These are phyloP conservation scores for Phialophora tarda DNA, from an alignment of 2,329 filamentous ascomycete genomes.

Conservation along the genomic window DNA sequence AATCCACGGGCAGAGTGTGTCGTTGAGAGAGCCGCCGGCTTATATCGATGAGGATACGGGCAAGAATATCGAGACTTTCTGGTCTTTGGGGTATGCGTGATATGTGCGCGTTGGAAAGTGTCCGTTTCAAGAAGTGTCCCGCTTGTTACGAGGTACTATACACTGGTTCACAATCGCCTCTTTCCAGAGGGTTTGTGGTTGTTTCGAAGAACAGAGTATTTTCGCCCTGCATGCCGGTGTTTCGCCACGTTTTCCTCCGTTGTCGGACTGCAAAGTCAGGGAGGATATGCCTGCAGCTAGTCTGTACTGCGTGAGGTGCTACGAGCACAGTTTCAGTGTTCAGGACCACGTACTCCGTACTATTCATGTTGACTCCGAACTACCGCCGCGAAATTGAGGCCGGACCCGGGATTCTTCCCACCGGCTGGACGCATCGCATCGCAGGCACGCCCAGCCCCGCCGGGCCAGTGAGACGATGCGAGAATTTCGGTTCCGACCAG, in stretches of 20 bases:
- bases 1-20: conserved; percentile 58
- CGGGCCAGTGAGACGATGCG: background rate
- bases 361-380: background rate
- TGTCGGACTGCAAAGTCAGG: background rate
- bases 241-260: background rate
- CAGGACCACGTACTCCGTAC: too few species aligned
- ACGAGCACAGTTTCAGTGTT: too few species aligned
- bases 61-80: conserved; percentile 57
- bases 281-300: background rate
- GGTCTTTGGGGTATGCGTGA: conserved; percentile 56
- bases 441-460: background rate
- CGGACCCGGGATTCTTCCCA: conserved; percentile 1
- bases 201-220: too few species aligned
- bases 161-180: background rate
- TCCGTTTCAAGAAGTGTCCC: background rate
- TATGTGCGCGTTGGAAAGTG: background rate
- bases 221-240: background rate
- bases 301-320: too few species aligned
- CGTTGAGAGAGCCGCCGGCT: conserved; percentile 52
- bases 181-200: too few species aligned
- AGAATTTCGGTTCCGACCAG: background rate
- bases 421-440: background rate
- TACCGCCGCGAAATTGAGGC: background rate
- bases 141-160: background rate
- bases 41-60: conserved; percentile 57